Evolutionary conservation across 495 filamentous ascomycete genomes (phyloP), one percentile per base, ranked within the genome.

Genomic region (Lentithecium fluviatile): DNA sequence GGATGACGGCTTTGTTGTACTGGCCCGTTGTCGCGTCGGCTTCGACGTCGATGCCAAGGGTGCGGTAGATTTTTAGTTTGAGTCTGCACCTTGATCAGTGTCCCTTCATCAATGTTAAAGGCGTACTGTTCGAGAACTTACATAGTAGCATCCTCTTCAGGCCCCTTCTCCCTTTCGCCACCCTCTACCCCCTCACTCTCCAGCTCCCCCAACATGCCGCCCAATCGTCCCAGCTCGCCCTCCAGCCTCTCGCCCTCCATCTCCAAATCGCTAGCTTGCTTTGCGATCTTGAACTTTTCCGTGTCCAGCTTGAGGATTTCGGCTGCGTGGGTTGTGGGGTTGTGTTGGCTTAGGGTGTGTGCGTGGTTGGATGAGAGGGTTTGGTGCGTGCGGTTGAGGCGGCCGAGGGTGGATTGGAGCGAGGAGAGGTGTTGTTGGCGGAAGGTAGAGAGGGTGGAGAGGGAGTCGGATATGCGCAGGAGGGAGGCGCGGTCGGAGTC

Each of bases 241-340:
- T 92, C 86, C 37, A 98, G 77, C 2, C 93, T 80, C 74, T 97
- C 93, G 26, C 88, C 86, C 72, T 96, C 92, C 70, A 93, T 91
- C 76, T 98, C 94, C 1, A 93, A 76, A 67, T 97, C 94, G 0
- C 84, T 85, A 0, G 87, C 89, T 10, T 86, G 82, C 74, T 98
- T 98, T 6, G 94, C 94, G 56, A 89, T 83, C 52, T 90, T 88
- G 74, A 97, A 98, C 74, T 97, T 97, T 70, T 96, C 88, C 6
- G 89, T 91, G 75, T 95, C 91, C 52, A 95, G 83, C 46, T 88
- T 84, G 48, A 91, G 82, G 49, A 96, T 93, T 64, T 89, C 82
- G 52, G 80, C 82, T 21, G 91, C 89, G 73, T 96, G 91, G 54
- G 83, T 83, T 56, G 85, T 80, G 6, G 86, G 82, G 54, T 87